A percentile compares a stretch with the other conserved stretches of the same genome.
Conservation (phyloP, 1,284 basidiomycete species). For the Cryptococcus deneoformans region DNA sequence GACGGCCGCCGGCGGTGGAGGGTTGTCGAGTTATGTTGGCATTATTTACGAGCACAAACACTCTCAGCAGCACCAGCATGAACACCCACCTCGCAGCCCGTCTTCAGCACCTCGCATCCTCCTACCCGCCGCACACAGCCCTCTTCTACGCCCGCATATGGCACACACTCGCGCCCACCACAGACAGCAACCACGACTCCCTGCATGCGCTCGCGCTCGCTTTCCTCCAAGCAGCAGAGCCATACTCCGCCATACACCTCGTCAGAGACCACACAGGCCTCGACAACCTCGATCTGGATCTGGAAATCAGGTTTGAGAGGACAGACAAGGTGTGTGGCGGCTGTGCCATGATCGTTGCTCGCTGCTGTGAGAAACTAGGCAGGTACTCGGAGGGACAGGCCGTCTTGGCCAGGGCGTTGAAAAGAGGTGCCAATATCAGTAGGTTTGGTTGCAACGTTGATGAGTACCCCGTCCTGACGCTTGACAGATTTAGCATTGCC, state of each 20-base stretch:
- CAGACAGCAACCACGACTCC: constrained; percentile 65
- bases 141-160: constrained; percentile 45
- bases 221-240: constrained; percentile 67
- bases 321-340: constrained; percentile 57
- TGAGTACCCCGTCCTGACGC: constrained; percentile 3
- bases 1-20: no score
- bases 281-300: constrained; percentile 26
- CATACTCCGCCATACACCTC: constrained; percentile 70
- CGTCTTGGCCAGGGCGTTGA: constrained; percentile 38
- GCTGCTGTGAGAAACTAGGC: constrained; percentile 68
- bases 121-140: constrained; percentile 30
- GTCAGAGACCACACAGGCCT: constrained; percentile 54
- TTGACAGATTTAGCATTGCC: constrained; percentile 26
- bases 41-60: no score
- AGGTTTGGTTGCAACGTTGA: constrained; percentile 9
- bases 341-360: constrained; percentile 74
- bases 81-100: constrained; percentile 24
- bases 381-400: constrained; percentile 51
- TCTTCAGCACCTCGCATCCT: constrained; percentile 32
- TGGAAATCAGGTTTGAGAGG: constrained; percentile 49
- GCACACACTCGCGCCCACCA: constrained; percentile 23
- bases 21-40: no score
- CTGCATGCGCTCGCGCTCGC: constrained; percentile 78
- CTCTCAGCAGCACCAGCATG: no score
- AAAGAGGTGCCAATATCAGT: constrained; percentile 30